A percentile compares a stretch with the other conserved stretches of the same genome.
phyloP scores from a whole-genome alignment of 2,329 filamentous ascomycete species.

The Zasmidium angulare region DNA sequence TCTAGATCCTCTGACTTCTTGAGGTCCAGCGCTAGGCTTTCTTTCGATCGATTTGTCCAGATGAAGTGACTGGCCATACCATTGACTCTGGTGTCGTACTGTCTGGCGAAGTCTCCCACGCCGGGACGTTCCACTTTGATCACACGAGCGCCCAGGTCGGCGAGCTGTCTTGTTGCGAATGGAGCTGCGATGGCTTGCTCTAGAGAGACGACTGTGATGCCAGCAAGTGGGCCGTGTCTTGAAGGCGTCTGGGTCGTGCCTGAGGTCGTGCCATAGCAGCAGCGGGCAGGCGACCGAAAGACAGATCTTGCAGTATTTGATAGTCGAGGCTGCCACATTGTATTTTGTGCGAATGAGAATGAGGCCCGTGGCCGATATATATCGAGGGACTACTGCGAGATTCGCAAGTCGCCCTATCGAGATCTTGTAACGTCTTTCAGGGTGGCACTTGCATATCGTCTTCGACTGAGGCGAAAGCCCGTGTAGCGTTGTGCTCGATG shows the following conservation, averaged over 20 bases:
- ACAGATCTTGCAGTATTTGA: background rate
- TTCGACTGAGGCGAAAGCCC: too few species aligned
- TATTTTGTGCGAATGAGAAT: background rate
- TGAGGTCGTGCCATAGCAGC: background rate
- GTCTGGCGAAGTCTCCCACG: slow-evolving; percentile 30
- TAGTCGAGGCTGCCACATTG: background rate
- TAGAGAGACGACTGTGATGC: slow-evolving; percentile 26
- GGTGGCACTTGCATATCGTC: too few species aligned
- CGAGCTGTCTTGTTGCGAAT: slow-evolving; percentile 43
- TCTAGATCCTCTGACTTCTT: slow-evolving; percentile 77
- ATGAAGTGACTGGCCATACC: slow-evolving; percentile 29
- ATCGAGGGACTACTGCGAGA: background rate
- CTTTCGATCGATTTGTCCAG: slow-evolving; percentile 81
- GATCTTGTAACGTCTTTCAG: background rate
- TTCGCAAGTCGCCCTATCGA: background rate
- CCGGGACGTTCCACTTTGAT: slow-evolving; percentile 44
- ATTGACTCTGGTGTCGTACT: slow-evolving; percentile 29
- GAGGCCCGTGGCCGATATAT: background rate
- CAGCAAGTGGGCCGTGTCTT: slow-evolving; percentile 19
- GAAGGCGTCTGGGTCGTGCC: background rate
- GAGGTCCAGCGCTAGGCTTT: slow-evolving; percentile 85
- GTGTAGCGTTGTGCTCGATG: too few species aligned
- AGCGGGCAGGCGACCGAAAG: background rate
- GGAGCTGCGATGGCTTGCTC: slow-evolving; percentile 32
- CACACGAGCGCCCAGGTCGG: slow-evolving; percentile 46